phyloP scores from a whole-genome alignment of 345 rosid species.

The Eucalyptus curtisii region DNA sequence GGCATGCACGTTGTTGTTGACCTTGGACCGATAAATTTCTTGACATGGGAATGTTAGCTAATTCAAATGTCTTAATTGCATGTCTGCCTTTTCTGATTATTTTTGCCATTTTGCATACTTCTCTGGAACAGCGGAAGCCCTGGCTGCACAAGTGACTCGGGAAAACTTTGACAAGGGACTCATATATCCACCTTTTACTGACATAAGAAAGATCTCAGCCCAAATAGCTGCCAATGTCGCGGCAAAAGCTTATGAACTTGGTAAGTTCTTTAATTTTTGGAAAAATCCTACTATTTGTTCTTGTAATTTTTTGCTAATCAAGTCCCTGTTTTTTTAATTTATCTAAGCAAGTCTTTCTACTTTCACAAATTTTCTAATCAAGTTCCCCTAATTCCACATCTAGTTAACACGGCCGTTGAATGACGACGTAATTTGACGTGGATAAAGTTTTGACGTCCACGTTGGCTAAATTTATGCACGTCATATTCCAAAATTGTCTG shows the following conservation, averaged over 20 bases:
- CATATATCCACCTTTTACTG: slow-evolving; percentile 70
- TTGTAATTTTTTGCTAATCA: neutral
- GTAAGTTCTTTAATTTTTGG: slow-evolving; percentile 15
- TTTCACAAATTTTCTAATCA: neutral
- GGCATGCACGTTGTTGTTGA: neutral
- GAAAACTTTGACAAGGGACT: slow-evolving; percentile 77
- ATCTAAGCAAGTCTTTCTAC: neutral
- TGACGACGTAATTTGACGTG: neutral
- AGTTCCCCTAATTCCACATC: neutral
- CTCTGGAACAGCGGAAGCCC: slow-evolving; percentile 59
- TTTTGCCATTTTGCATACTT: neutral
- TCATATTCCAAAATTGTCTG: neutral
- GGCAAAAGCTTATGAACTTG: slow-evolving; percentile 86
- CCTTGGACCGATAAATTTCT: neutral
- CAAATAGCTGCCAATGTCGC: slow-evolving; percentile 93
- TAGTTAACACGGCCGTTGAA: neutral
- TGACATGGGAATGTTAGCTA: neutral
- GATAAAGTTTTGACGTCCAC: neutral
- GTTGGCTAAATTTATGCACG: neutral
- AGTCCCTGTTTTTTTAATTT: neutral
- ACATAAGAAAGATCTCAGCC: slow-evolving; percentile 93
- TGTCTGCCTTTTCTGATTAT: neutral
- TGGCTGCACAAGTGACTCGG: slow-evolving; percentile 63
- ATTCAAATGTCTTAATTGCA: neutral
- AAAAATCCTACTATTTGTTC: neutral